A percentile compares a stretch with the other conserved stretches of the same genome.
These are phyloP conservation scores for Xylaria hypoxylon DNA, from an alignment of 2,329 filamentous ascomycete species.

Conservation along the genomic window DNA sequence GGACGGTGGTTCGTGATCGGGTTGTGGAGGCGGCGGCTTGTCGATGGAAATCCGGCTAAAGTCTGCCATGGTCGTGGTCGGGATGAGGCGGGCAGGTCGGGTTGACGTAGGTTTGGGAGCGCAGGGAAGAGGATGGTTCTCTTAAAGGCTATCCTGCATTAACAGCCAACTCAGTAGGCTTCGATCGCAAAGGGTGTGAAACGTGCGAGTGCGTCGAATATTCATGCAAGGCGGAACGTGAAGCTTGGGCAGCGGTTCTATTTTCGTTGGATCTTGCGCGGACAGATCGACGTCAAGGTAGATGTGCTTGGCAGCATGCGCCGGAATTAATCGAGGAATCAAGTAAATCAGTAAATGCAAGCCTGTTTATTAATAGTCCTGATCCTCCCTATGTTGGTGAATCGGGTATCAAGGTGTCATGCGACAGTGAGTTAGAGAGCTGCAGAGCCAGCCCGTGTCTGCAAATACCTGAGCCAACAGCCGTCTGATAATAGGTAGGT, in stretches of 20 bases:
- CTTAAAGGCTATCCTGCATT: slow-evolving; percentile 23
- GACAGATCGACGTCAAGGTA: background rate
- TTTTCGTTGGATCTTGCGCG: slow-evolving; percentile 6
- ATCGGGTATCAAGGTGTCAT: slow-evolving; percentile 20
- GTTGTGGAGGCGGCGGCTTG: slow-evolving; percentile 40
- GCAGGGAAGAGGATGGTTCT: slow-evolving; percentile 19
- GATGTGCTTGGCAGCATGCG: slow-evolving; percentile 15
- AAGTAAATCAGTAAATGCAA: background rate
- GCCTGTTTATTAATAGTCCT: slow-evolving; percentile 30
- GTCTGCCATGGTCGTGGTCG: slow-evolving; percentile 47
- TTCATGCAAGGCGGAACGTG: slow-evolving; percentile 27
- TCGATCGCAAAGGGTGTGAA: slow-evolving; percentile 19
- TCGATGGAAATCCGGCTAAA: slow-evolving; percentile 48
- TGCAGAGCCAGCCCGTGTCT: slow-evolving; percentile 20
- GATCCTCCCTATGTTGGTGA: background rate
- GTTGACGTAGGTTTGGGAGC: slow-evolving; percentile 22
- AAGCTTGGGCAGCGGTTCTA: slow-evolving; percentile 16
- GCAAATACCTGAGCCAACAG: slow-evolving; percentile 11
- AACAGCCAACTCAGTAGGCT: background rate
- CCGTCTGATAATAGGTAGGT: slow-evolving; percentile 7
- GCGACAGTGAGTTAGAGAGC: slow-evolving; percentile 25
- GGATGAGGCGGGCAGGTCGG: slow-evolving; percentile 8
- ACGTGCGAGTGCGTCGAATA: slow-evolving; percentile 24
- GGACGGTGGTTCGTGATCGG: slow-evolving; percentile 41
- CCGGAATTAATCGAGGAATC: background rate